Percentiles rank a stretch among this genome's conserved stretches.
Conservation (phyloP, 2,329 filamentous ascomycete genomes). For the Diaporthe australafricana region DNA sequence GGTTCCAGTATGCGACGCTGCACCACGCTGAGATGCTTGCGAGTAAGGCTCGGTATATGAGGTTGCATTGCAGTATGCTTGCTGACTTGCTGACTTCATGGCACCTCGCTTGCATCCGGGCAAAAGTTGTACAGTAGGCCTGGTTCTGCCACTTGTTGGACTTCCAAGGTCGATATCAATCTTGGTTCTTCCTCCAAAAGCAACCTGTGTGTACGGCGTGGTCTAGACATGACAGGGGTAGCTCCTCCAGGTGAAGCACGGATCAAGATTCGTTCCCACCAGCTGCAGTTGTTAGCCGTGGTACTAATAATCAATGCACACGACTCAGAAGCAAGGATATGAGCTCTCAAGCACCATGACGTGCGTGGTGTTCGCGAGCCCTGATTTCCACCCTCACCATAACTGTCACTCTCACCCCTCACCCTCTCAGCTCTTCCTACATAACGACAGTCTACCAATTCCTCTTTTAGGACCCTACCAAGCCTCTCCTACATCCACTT, state of each 20-base stretch:
- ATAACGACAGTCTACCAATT: slow-evolving; percentile 5
- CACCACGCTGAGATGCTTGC: background rate
- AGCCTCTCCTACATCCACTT: slow-evolving; percentile 4
- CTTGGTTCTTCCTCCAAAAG: background rate
- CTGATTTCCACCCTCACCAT: slow-evolving; percentile 6
- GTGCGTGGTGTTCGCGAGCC: slow-evolving; percentile 7
- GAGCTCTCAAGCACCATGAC: slow-evolving; percentile 24
- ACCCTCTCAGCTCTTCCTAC: slow-evolving; percentile 1
- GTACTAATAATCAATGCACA: slow-evolving; percentile 1
- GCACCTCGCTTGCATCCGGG: background rate
- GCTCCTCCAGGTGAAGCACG: slow-evolving; percentile 22
- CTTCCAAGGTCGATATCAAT: background rate
- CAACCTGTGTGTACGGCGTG: background rate
- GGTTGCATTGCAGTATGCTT: background rate
- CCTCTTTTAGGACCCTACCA: background rate
- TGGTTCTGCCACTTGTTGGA: too few relatives aligned
- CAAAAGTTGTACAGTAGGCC: background rate
- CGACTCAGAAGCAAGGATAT: slow-evolving; percentile 27
- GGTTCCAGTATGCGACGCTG: background rate
- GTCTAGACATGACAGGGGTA: slow-evolving; percentile 16
- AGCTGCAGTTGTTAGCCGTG: background rate
- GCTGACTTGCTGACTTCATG: slow-evolving; percentile 13
- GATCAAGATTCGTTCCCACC: slow-evolving; percentile 10
- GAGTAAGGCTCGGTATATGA: too few relatives aligned
- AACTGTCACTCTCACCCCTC: slow-evolving; percentile 9